Conservation (phyloP, 2,329 filamentous ascomycete genomes). For the Coniella vitis region DNA sequence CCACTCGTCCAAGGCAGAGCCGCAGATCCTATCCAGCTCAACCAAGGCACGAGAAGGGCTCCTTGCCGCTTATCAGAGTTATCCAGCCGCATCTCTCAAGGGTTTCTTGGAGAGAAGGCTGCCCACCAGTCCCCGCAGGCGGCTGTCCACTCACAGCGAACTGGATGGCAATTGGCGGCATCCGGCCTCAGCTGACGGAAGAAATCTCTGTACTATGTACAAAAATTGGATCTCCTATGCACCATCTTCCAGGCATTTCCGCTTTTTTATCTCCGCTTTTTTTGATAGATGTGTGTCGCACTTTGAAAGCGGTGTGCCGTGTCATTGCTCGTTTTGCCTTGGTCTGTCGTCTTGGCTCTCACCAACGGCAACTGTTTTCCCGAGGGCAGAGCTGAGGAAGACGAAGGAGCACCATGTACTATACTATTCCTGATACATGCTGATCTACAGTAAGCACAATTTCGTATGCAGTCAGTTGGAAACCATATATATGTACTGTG, state of each 20-base stretch:
- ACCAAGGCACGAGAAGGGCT: neutral
- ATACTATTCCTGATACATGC: too few species aligned
- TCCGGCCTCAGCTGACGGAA: neutral
- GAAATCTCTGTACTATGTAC: neutral
- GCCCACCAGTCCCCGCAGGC: neutral
- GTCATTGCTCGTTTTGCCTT: neutral
- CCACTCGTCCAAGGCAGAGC: slow-evolving; percentile 1
- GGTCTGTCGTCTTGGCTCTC: neutral
- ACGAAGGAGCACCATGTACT: too few species aligned
- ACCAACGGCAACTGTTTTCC: neutral
- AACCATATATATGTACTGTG: too few species aligned
- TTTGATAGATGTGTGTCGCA: slow-evolving; percentile 1
- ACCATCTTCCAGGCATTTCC: slow-evolving; percentile 1
- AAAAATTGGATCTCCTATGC: slow-evolving; percentile 1
- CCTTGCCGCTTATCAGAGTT: slow-evolving; percentile 4
- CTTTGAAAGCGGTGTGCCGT: slow-evolving; percentile 7
- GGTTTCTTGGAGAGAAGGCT: neutral
- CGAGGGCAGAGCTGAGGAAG: too few species aligned
- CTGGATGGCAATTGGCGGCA: neutral
- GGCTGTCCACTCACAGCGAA: neutral
- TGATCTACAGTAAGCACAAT: too few species aligned
- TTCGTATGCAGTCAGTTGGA: too few species aligned
- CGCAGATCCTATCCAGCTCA: slow-evolving; percentile 10
- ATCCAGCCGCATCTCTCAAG: slow-evolving; percentile 1
- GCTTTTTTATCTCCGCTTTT: slow-evolving; percentile 10